These are phyloP conservation scores for Leccinum variabile DNA, from an alignment of 1,284 basidiomycete genomes.

Conservation along the genomic window DNA sequence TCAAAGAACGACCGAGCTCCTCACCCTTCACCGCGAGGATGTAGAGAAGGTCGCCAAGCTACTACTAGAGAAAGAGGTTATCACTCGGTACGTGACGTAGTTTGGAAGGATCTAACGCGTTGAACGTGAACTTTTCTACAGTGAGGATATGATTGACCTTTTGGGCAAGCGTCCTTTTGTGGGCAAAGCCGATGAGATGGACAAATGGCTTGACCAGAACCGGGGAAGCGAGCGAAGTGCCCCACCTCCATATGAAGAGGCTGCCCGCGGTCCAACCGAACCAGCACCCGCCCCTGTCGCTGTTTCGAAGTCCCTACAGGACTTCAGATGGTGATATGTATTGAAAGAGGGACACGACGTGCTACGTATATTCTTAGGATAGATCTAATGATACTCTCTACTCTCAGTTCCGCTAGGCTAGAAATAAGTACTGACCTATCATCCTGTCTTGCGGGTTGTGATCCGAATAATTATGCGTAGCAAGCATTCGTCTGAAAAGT, in stretches of 20 bases:
- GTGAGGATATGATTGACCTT: slow-evolving; percentile 85
- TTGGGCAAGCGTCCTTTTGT: slow-evolving; percentile 85
- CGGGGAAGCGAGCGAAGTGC: slow-evolving; percentile 53
- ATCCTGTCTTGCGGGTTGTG: background rate
- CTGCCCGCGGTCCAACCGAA: slow-evolving; percentile 44
- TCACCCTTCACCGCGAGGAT: slow-evolving; percentile 81
- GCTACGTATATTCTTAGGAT: slow-evolving; percentile 6
- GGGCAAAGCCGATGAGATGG: slow-evolving; percentile 85
- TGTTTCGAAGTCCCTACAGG: slow-evolving; percentile 42
- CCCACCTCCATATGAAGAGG: slow-evolving; percentile 55
- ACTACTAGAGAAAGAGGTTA: slow-evolving; percentile 91
- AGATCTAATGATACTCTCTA: slow-evolving; percentile 14
- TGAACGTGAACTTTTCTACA: slow-evolving; percentile 27
- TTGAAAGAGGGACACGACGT: slow-evolving; percentile 1
- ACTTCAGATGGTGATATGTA: slow-evolving; percentile 18
- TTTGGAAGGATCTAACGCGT: background rate
- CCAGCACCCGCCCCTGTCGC: slow-evolving; percentile 52
- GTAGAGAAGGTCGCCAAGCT: slow-evolving; percentile 94
- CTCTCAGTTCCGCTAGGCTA: slow-evolving; percentile 3
- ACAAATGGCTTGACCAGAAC: slow-evolving; percentile 86
- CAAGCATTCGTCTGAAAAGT: background rate
- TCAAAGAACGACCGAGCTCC: slow-evolving; percentile 78
- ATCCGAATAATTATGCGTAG: background rate
- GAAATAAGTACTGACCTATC: background rate
- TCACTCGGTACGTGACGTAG: slow-evolving; percentile 67